Percentiles rank a stretch among this genome's conserved stretches.
These are phyloP conservation scores for Globisporangium paddicum DNA, from an alignment of 352 stramenopile species.

Conservation along the genomic window DNA sequence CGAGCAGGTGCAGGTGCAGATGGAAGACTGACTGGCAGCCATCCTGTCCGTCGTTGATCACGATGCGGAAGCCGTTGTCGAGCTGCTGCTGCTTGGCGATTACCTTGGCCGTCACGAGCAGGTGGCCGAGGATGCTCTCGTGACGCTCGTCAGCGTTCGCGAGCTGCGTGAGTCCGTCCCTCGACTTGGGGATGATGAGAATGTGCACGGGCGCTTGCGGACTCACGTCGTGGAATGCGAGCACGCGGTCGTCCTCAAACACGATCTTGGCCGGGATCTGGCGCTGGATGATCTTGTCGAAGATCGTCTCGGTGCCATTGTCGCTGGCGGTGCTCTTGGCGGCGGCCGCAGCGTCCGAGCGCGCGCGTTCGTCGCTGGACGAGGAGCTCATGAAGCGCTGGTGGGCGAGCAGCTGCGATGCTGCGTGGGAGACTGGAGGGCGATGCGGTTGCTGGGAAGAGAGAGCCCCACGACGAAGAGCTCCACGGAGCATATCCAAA, in stretches of 20 bases:
- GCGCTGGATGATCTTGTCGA: constrained; percentile 97
- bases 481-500: constrained; percentile 17
- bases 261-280: constrained; percentile 95
- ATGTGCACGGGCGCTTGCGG: constrained; percentile 95
- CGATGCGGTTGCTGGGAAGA: not conserved
- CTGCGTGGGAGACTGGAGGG: constrained; percentile 3
- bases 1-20: constrained; percentile 94
- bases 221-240: constrained; percentile 98
- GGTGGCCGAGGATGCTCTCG: constrained; percentile 90
- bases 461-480: constrained; percentile 15
- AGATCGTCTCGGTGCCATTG: constrained; percentile 91
- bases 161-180: constrained; percentile 91
- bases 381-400: constrained; percentile 38
- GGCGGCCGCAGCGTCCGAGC: constrained; percentile 49
- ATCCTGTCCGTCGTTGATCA: constrained; percentile 94
- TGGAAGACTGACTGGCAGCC: constrained; percentile 91
- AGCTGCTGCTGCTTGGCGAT: constrained; percentile 91
- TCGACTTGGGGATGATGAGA: constrained; percentile 96
- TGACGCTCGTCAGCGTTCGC: constrained; percentile 89
- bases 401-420: constrained; percentile 9
- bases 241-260: constrained; percentile 93
- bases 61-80: constrained; percentile 93
- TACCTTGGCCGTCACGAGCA: constrained; percentile 92
- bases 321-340: constrained; percentile 17
- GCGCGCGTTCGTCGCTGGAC: constrained; percentile 45